Conservation (phyloP, 164 flowering plant species). For the Nymphaea colorata region DNA sequence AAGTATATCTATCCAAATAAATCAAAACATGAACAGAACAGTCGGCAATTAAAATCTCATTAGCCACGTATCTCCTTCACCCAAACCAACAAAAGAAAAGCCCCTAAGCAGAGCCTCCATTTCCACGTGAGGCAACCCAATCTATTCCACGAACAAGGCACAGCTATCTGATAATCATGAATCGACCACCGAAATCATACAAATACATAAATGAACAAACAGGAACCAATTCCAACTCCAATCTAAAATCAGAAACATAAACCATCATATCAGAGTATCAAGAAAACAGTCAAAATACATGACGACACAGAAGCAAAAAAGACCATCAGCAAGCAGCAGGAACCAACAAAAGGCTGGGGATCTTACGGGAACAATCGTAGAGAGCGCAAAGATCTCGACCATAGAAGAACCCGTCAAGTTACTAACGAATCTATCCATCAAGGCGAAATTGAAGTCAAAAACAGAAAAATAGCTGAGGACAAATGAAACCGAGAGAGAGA, state of each 20-base stretch:
- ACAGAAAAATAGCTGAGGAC: background rate
- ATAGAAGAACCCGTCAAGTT: conserved; percentile 79
- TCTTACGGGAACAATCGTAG: conserved; percentile 42
- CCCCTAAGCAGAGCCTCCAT: too few species aligned
- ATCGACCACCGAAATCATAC: background rate
- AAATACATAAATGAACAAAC: background rate
- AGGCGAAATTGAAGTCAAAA: background rate
- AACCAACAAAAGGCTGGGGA: background rate
- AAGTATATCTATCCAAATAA: background rate
- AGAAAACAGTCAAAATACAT: background rate
- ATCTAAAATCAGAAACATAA: background rate
- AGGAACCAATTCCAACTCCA: background rate
- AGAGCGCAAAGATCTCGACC: conserved; percentile 49
- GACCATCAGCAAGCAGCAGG: background rate
- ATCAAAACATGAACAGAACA: background rate
- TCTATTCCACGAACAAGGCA: background rate
- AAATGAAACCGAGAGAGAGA: background rate
- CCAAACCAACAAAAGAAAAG: background rate
- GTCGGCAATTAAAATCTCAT: background rate
- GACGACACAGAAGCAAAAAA: background rate
- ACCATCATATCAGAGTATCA: background rate
- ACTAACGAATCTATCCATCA: conserved; percentile 61
- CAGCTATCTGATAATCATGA: background rate
- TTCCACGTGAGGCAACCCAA: background rate
- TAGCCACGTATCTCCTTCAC: background rate